Base-by-base conservation (phyloP, 441 rosid genomes). In the Populus tomentosa region DNA sequence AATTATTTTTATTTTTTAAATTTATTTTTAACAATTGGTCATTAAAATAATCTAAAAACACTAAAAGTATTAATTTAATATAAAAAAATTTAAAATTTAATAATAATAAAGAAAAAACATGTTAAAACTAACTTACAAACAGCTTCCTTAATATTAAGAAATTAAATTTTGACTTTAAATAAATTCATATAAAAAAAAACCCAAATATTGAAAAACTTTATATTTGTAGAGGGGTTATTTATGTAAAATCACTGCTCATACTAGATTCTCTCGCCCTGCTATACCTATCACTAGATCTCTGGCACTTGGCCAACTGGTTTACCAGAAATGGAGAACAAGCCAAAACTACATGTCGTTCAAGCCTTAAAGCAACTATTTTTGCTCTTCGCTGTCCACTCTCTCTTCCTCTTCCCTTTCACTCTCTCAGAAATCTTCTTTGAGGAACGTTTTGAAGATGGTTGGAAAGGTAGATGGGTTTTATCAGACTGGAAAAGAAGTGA, bases 401-500 rank as follows among this genome's bases (percentile, higher is more conserved):
- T 82, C 67, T 64, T 66, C 21, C 30, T 74, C 79, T 78, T 82
- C 76, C 75, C 75, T 0, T 79, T 71, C 69, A 87, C 86, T 66
- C 73, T 81, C 79, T 85, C 90, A 14, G 92, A 89, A 81, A 85
- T 87, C 80, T 88, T 89, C 85, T 90, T 90, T 35, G 91, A 91
- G 66, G 94, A 90, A 76, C 90, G 79, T 62, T 91, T 93, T 71
- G 94, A 70, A 95, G 99, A 88, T 83, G 97, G 97, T 67, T 95
- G 99, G 99, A 90, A 90, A 72, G 85, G 90, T 83, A 85, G 94
- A 18, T 95, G 99, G 98, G 97, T 94, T 26, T 82, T 84, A 69
- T 95, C 99, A 1, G 99, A 95, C 80, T 95, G 99, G 98, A 95
- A 95, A 59, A 83, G 92, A 80, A 90, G 87, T 33, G 96, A 95